Conservation (phyloP, 495 filamentous ascomycete genomes). For the Neurospora sp. region DNA sequence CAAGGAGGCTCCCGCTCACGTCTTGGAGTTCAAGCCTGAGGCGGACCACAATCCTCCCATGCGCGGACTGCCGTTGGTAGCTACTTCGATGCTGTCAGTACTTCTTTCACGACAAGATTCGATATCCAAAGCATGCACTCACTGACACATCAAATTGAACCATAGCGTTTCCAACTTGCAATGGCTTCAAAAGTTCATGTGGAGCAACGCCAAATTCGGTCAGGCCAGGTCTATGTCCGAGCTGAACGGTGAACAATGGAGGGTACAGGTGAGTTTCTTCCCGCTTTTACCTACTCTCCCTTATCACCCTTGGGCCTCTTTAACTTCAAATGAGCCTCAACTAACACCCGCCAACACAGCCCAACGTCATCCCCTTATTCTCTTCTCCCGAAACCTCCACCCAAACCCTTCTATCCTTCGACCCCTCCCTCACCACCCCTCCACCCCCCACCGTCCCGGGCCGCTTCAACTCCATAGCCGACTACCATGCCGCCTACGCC, state of each 20-base stretch:
- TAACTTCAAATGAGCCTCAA: background rate
- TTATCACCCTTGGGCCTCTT: background rate
- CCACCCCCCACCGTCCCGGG: conserved; percentile 27
- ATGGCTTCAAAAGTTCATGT: conserved; percentile 31
- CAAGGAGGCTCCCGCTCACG: conserved; percentile 17
- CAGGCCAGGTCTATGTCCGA: conserved; percentile 45
- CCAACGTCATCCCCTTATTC: conserved; percentile 66
- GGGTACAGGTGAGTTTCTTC: conserved; percentile 39
- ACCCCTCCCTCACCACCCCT: conserved; percentile 23
- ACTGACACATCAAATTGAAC: background rate
- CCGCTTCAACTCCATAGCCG: conserved; percentile 57
- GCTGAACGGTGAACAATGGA: conserved; percentile 48
- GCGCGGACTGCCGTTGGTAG: conserved; percentile 18
- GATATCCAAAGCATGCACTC: background rate
- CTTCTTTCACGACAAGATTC: background rate
- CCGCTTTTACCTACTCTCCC: background rate
- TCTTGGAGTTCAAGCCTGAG: conserved; percentile 12
- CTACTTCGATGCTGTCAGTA: conserved; percentile 19
- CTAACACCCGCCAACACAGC: conserved; percentile 24
- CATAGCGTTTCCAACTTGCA: conserved; percentile 17
- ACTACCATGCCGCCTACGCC: conserved; percentile 66
- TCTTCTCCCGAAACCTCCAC: conserved; percentile 1
- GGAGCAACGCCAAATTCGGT: conserved; percentile 66
- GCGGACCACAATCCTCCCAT: conserved; percentile 23
- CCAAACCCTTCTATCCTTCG: conserved; percentile 18